Evolutionary conservation across 352 stramenopile species (phyloP).

Genomic region (Phytopythium chamaehyphon): DNA sequence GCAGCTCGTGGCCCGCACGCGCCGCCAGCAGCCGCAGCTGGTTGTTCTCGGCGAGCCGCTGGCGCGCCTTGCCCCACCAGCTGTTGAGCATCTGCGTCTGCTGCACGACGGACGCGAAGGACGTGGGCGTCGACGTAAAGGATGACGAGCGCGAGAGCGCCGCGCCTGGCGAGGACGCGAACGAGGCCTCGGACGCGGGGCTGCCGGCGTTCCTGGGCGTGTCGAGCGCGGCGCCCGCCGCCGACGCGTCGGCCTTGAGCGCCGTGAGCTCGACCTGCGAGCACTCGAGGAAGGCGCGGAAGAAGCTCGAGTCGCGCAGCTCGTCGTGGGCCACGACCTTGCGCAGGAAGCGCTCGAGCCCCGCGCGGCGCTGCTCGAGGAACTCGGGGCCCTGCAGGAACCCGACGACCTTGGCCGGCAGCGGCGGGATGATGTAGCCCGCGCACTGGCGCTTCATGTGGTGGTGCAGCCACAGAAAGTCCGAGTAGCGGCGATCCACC

Average conservation of each 20-base stretch:
- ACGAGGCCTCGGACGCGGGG: constrained; percentile 11
- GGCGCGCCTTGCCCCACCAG: constrained; percentile 81
- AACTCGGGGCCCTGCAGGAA: constrained; percentile 78
- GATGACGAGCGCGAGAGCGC: constrained; percentile 13
- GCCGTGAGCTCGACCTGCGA: constrained; percentile 69
- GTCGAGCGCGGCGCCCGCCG: neutral
- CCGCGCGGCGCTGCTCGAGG: constrained; percentile 64
- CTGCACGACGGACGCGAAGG: constrained; percentile 46
- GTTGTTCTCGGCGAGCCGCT: constrained; percentile 79
- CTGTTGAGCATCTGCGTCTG: constrained; percentile 68
- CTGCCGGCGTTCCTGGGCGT: constrained; percentile 16
- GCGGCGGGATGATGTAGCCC: constrained; percentile 79
- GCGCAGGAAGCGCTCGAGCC: constrained; percentile 75
- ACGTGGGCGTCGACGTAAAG: constrained; percentile 25
- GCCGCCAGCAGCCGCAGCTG: constrained; percentile 61
- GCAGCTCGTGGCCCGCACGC: constrained; percentile 40
- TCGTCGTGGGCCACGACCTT: constrained; percentile 79
- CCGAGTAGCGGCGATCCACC: constrained; percentile 82
- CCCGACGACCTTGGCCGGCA: constrained; percentile 75
- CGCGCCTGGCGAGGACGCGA: neutral
- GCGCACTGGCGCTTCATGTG: constrained; percentile 54
- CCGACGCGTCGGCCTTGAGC: constrained; percentile 48
- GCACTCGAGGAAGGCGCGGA: constrained; percentile 72
- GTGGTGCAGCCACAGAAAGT: constrained; percentile 83
- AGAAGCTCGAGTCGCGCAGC: constrained; percentile 60